Percentiles rank a stretch among this genome's conserved stretches.
Evolutionary conservation across 352 stramenopile genomes (phyloP).

Genomic region (Phytophthora pini): DNA sequence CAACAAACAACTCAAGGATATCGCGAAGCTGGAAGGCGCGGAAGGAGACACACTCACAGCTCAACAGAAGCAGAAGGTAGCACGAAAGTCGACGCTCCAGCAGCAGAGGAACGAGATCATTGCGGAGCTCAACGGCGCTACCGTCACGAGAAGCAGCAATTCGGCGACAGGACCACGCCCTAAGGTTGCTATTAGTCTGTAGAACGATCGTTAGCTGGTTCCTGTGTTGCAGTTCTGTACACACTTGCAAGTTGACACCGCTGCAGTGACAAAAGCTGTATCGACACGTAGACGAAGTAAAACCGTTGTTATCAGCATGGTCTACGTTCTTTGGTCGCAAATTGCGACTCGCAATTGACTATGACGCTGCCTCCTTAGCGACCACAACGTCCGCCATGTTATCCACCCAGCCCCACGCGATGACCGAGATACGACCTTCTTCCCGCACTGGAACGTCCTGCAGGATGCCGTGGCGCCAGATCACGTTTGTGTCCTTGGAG

Average conservation of each 20-base stretch:
- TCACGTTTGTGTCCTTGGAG: slow-evolving; percentile 93
- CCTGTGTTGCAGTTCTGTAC: neutral
- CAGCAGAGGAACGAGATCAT: slow-evolving; percentile 47
- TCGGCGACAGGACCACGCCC: slow-evolving; percentile 20
- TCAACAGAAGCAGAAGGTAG: slow-evolving; percentile 42
- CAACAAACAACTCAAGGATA: slow-evolving; percentile 57
- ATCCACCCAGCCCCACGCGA: slow-evolving; percentile 92
- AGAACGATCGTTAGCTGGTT: slow-evolving; percentile 2
- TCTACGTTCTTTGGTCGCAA: neutral
- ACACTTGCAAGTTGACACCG: too few species aligned
- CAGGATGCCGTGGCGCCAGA: slow-evolving; percentile 93
- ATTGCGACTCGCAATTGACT: neutral
- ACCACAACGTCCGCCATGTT: slow-evolving; percentile 56
- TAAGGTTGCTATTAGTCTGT: slow-evolving; percentile 38
- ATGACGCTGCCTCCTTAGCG: slow-evolving; percentile 12
- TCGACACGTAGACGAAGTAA: neutral
- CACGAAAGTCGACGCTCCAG: slow-evolving; percentile 37
- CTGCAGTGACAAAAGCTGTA: too few species aligned
- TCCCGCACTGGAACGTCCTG: slow-evolving; percentile 82
- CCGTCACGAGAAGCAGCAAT: slow-evolving; percentile 26
- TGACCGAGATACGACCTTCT: slow-evolving; percentile 94
- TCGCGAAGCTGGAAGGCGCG: slow-evolving; percentile 30
- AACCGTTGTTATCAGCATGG: slow-evolving; percentile 6
- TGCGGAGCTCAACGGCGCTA: slow-evolving; percentile 52
- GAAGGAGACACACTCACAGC: slow-evolving; percentile 27